phyloP scores from a whole-genome alignment of 2,329 filamentous ascomycete genomes.

The Emmonsiellopsis sp. region DNA sequence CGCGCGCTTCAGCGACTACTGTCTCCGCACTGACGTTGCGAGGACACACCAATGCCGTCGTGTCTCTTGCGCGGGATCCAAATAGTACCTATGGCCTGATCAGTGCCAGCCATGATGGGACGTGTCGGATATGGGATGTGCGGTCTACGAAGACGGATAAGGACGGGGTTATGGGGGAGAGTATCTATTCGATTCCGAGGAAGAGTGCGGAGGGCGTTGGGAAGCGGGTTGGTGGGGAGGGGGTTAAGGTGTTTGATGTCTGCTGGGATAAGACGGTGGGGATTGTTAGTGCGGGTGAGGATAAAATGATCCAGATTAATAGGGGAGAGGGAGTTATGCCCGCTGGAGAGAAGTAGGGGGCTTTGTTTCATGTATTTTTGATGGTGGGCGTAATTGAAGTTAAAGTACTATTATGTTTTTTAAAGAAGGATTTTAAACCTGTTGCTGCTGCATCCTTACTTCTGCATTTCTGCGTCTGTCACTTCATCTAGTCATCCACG shows the following conservation, averaged over 20 bases:
- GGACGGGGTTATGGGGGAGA: conserved; percentile 56
- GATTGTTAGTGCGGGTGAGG: conserved; percentile 85
- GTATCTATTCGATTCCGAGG: conserved; percentile 65
- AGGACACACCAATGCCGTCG: conserved; percentile 70
- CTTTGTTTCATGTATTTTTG: neutral
- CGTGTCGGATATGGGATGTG: conserved; percentile 89
- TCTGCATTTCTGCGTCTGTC: neutral
- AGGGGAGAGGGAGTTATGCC: conserved; percentile 45
- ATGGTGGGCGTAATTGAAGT: neutral
- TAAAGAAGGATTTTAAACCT: neutral
- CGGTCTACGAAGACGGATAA: conserved; percentile 54
- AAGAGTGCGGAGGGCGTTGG: conserved; percentile 59
- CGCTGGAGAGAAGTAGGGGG: conserved; percentile 19
- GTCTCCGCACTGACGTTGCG: conserved; percentile 84
- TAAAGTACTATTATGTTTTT: conserved; percentile 19
- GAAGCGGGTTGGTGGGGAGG: conserved; percentile 62
- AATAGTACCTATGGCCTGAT: conserved; percentile 73
- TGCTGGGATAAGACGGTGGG: conserved; percentile 78
- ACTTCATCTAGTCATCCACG: neutral
- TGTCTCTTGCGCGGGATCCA: conserved; percentile 49
- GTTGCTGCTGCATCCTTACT: neutral
- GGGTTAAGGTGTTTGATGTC: conserved; percentile 82
- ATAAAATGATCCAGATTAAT: conserved; percentile 92
- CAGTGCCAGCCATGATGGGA: conserved; percentile 85
- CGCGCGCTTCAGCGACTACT: conserved; percentile 63